These are phyloP conservation scores for Stereum hirsutum DNA, from an alignment of 1,284 basidiomycete genomes.

Conservation along the genomic window DNA sequence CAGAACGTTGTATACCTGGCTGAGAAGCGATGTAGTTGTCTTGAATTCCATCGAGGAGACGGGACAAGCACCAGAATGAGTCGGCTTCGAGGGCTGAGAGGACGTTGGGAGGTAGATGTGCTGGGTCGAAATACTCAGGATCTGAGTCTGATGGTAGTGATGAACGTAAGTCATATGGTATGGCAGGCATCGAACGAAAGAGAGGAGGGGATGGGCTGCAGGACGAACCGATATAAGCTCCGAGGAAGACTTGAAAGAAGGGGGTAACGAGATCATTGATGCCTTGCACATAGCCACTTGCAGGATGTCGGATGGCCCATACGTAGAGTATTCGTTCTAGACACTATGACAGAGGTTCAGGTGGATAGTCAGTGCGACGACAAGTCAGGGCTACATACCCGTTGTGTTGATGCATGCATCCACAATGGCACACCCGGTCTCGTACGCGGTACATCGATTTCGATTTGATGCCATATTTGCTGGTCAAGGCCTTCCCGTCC, in stretches of 20 bases:
- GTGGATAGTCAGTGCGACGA: conserved; percentile 4
- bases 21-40: conserved; percentile 96
- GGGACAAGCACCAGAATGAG: conserved; percentile 93
- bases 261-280: conserved; percentile 96
- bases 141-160: conserved; percentile 54
- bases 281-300: conserved; percentile 94
- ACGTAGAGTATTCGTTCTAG: conserved; percentile 92
- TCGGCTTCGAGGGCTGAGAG: conserved; percentile 88
- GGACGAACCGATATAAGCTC: conserved; percentile 76
- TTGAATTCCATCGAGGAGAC: conserved; percentile 91
- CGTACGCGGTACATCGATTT: conserved; percentile 93
- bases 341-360: conserved; percentile 38
- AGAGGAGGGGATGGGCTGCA: conserved; percentile 2
- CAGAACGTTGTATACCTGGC: conserved; percentile 89
- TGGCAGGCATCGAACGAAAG: not conserved
- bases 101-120: conserved; percentile 57
- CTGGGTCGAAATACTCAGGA: conserved; percentile 80
- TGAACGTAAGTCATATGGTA: not conserved
- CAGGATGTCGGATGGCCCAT: conserved; percentile 96
- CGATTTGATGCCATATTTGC: conserved; percentile 97
- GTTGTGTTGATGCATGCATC: conserved; percentile 82
- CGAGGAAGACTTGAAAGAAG: conserved; percentile 91
- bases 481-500: conserved; percentile 81
- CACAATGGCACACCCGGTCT: conserved; percentile 86
- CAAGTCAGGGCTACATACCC: conserved; percentile 48